A percentile compares a stretch with the other conserved stretches of the same genome.
phyloP scores from a whole-genome alignment of 192 early-diverging fungal species.

The Linnemannia zychae region DNA sequence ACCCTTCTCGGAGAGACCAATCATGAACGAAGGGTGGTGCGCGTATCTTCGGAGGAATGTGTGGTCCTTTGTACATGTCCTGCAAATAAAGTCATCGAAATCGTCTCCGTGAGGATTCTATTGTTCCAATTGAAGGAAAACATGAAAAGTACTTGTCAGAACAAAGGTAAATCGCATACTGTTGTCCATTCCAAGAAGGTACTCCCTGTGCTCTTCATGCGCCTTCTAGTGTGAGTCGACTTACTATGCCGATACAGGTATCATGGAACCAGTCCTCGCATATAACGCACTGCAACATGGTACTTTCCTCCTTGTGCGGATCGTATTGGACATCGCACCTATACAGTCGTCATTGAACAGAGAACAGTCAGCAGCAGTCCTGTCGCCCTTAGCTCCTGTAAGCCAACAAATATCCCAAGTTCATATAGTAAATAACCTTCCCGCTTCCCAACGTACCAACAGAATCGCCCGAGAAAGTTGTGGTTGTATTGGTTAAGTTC shows the following conservation, averaged over 20 bases:
- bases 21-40: slow-evolving; percentile 38
- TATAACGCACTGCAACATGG: slow-evolving; percentile 88
- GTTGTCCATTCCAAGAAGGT: neutral
- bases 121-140: neutral
- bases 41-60: slow-evolving; percentile 58
- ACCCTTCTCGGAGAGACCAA: slow-evolving; percentile 37
- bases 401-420: slow-evolving; percentile 2
- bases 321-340: slow-evolving; percentile 86
- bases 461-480: slow-evolving; percentile 88
- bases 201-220: neutral
- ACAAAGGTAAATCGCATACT: neutral
- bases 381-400: neutral
- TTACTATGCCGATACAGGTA: slow-evolving; percentile 73
- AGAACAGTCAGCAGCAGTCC: neutral
- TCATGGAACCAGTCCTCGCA: slow-evolving; percentile 93
- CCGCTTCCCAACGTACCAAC: slow-evolving; percentile 78
- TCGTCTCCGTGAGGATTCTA: slow-evolving; percentile 67
- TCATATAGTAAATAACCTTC: too few relatives aligned
- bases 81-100: slow-evolving; percentile 81
- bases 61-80: slow-evolving; percentile 66
- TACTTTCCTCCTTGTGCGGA: slow-evolving; percentile 73
- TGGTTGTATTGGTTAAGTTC: slow-evolving; percentile 84
- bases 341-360: neutral
- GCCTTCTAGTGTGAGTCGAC: neutral
- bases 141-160: neutral